phyloP scores from a whole-genome alignment of 148 eudicot genomes.

The Agrostemma githago region DNA sequence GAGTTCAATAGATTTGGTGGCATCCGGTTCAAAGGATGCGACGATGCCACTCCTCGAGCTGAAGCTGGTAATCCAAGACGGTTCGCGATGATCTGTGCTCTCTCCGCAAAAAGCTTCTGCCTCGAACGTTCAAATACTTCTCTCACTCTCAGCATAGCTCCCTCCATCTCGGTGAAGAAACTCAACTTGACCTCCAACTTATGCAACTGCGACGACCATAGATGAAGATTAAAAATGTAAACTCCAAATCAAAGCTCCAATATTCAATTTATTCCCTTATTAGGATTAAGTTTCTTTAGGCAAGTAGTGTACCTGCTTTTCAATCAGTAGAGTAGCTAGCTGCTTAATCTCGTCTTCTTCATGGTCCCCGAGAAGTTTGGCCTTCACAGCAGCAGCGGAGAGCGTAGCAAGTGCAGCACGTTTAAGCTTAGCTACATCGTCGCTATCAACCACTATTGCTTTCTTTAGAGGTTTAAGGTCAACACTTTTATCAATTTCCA shows the following conservation, averaged over 20 bases:
- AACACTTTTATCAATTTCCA: constrained; percentile 33
- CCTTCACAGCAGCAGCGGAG: constrained; percentile 93
- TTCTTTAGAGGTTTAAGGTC: constrained; percentile 25
- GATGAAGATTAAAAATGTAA: neutral
- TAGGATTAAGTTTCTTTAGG: neutral
- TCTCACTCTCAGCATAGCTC: constrained; percentile 55
- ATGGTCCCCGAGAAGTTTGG: constrained; percentile 84
- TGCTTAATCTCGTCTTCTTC: constrained; percentile 88
- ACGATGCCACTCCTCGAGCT: constrained; percentile 54
- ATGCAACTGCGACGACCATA: constrained; percentile 47
- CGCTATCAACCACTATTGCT: constrained; percentile 30
- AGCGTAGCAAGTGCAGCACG: constrained; percentile 74
- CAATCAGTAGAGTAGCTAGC: constrained; percentile 68
- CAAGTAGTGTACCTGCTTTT: constrained; percentile 66
- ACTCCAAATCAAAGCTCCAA: neutral
- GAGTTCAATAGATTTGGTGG: constrained; percentile 45
- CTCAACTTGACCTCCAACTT: constrained; percentile 84
- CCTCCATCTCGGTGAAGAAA: constrained; percentile 82
- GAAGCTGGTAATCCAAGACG: constrained; percentile 64
- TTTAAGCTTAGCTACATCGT: constrained; percentile 47
- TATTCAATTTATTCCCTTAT: neutral
- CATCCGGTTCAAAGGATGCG: constrained; percentile 52
- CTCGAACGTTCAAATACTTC: constrained; percentile 81
- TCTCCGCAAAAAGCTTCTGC: constrained; percentile 78
- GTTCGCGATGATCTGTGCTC: constrained; percentile 76